Evolutionary conservation across 139 green algal genomes (phyloP).

Genomic region (Tetradesmus lagerheimii): DNA sequence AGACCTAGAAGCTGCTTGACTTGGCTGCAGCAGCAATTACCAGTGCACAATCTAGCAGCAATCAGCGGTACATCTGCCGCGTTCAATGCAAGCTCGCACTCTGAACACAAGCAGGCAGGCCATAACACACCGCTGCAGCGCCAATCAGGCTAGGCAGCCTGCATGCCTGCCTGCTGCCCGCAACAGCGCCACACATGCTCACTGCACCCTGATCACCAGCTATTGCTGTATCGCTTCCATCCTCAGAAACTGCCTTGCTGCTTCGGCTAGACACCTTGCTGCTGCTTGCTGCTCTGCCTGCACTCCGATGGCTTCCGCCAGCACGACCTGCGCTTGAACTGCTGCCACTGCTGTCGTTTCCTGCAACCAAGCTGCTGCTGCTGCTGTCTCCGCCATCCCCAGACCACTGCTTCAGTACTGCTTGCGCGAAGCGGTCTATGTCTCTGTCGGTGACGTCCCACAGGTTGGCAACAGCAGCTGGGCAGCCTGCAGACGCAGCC

Average conservation of each 20-base stretch:
- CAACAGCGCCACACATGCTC: constrained; percentile 60
- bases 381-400: not conserved
- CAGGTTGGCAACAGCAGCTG: constrained; percentile 88
- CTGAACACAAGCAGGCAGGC: constrained; percentile 70
- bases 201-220: not conserved
- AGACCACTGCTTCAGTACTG: constrained; percentile 62
- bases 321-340: not conserved
- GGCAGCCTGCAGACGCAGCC: constrained; percentile 72
- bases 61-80: not conserved
- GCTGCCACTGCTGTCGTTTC: not conserved
- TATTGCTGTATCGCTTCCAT: too few relatives aligned
- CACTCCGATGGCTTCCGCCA: not conserved
- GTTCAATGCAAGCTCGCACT: not conserved
- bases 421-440: constrained; percentile 90
- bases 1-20: not conserved
- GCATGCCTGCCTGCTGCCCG: constrained; percentile 70
- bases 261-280: too few relatives aligned
- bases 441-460: constrained; percentile 98
- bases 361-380: not conserved
- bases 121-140: constrained; percentile 92
- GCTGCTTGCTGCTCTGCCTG: not conserved
- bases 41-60: not conserved
- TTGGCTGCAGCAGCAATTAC: not conserved
- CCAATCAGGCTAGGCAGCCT: constrained; percentile 87
- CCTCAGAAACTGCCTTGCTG: too few relatives aligned